Base-by-base conservation (phyloP, 306 rosid genomes). In the Casuarina glauca region DNA sequence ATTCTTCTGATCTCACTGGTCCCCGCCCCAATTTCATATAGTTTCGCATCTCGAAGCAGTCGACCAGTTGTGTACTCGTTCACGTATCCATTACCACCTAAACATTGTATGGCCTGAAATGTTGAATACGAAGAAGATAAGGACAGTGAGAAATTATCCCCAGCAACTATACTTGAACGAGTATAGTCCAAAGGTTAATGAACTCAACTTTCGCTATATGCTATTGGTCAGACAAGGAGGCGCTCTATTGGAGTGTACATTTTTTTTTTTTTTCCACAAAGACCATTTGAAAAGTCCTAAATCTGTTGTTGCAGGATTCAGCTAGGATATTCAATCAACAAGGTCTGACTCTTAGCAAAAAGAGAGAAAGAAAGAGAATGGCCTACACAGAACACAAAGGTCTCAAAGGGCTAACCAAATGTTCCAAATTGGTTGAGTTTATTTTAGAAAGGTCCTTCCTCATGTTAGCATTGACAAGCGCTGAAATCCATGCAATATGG, bases 41-140 rank as follows among this genome's bases (percentile, higher is more conserved):
- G 90, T 83, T 92, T 87, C 58, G 97, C 97, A 76, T 95, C 97
- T 70, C 97, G 86, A 73, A 95, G 90, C 75, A 95, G 87, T 70
- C 97, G 97, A 54, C 97, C 97, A 0, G 95, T 93, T 70, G 87
- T 72, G 70, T 92, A 95, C 82, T 95, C 99, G 3, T 95, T 95
- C 69, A 95, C 97, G 20, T 95, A 95, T n/a, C 97, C 97, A 45
- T 92, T 95, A 73, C 99, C 99, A 26, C 97, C 97, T 79, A 95
- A 87, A 81, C 97, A 91, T 67, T 92, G 97, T 82, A 92, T 92
- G 9, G 96, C 97, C 93, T 89, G 91, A 74, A 85, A 70, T 16
- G 68, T 78, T 79, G 69, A 76, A 72, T 12, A 78, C 53, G 64
- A 5, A 45, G 20, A 11, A 52, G 10, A 73, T 74, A 69, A 4